These are phyloP conservation scores for Penicillium carneum DNA, from an alignment of 2,329 filamentous ascomycete species.

Conservation along the genomic window DNA sequence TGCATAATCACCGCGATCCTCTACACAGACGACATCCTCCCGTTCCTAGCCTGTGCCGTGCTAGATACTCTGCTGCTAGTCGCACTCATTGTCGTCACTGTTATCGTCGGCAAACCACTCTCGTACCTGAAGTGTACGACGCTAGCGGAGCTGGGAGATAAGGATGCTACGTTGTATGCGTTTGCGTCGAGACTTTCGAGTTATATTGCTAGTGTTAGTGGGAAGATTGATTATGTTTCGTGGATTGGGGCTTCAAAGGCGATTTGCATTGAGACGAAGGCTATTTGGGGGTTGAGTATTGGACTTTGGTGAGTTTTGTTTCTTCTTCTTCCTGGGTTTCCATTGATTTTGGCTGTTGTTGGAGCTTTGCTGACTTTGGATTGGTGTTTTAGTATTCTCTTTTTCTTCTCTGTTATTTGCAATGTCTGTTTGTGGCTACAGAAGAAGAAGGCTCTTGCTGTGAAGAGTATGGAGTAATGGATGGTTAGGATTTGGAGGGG, in stretches of 20 bases:
- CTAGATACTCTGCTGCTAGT: slow-evolving; percentile 75
- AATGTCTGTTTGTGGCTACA: slow-evolving; percentile 69
- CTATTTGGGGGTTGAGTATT: slow-evolving; percentile 85
- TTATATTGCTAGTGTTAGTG: slow-evolving; percentile 60
- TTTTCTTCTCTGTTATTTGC: slow-evolving; percentile 68
- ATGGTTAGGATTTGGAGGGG: neutral
- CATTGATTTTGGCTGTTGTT: neutral
- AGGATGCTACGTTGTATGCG: slow-evolving; percentile 59
- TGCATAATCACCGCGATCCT: slow-evolving; percentile 80
- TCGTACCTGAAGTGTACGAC: slow-evolving; percentile 76
- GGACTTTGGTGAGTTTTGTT: slow-evolving; percentile 67
- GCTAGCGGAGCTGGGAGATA: slow-evolving; percentile 57
- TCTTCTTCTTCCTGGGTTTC: too few species aligned
- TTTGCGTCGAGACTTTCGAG: slow-evolving; percentile 62
- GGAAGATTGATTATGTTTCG: slow-evolving; percentile 57
- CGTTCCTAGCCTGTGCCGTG: slow-evolving; percentile 71
- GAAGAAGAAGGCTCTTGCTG: slow-evolving; percentile 58
- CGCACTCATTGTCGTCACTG: slow-evolving; percentile 77
- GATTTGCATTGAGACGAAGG: slow-evolving; percentile 84
- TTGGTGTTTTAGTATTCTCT: slow-evolving; percentile 64
- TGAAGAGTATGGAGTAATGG: slow-evolving; percentile 26
- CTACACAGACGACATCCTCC: slow-evolving; percentile 77
- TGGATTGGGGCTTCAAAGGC: slow-evolving; percentile 68
- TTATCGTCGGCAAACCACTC: slow-evolving; percentile 79
- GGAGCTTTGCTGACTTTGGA: neutral